A percentile compares a stretch with the other conserved stretches of the same genome.
Evolutionary conservation across 1,284 basidiomycete species (phyloP).

Genomic region (Laetiporus sulphureus): DNA sequence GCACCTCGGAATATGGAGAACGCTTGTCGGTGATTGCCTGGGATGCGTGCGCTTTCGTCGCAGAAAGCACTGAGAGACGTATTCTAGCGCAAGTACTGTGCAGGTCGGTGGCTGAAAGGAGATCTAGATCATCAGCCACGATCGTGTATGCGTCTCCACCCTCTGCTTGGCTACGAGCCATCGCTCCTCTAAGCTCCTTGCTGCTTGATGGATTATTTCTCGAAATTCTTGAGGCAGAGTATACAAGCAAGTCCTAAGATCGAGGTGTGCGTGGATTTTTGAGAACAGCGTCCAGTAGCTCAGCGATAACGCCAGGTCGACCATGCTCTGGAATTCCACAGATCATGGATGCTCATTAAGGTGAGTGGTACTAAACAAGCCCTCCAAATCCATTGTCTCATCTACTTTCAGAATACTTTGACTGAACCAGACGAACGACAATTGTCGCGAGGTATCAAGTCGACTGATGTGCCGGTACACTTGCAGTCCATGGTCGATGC

Average conservation of each 20-base stretch:
- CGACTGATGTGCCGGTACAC: constrained; percentile 75
- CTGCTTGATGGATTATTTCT: constrained; percentile 86
- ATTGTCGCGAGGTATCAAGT: constrained; percentile 71
- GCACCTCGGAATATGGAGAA: no score
- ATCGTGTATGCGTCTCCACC: no score
- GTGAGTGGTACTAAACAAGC: constrained; percentile 28
- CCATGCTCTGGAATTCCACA: constrained; percentile 64
- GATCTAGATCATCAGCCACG: no score
- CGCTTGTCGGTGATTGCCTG: no score
- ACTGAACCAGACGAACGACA: constrained; percentile 78
- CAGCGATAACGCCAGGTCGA: constrained; percentile 27
- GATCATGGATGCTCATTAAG: constrained; percentile 68
- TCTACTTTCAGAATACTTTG: constrained; percentile 54
- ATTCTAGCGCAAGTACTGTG: no score
- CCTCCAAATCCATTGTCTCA: not conserved
- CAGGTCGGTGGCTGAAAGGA: no score
- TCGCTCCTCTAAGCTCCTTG: no score
- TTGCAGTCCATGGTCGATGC: constrained; percentile 84
- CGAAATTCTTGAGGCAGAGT: constrained; percentile 63
- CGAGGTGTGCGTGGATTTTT: constrained; percentile 17
- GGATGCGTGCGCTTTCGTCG: no score
- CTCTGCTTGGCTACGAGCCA: no score
- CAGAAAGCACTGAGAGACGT: no score
- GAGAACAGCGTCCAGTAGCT: not conserved
- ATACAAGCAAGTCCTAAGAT: constrained; percentile 45